phyloP scores from a whole-genome alignment of 805 yeast genomes.

The Nematodospora valgi region DNA sequence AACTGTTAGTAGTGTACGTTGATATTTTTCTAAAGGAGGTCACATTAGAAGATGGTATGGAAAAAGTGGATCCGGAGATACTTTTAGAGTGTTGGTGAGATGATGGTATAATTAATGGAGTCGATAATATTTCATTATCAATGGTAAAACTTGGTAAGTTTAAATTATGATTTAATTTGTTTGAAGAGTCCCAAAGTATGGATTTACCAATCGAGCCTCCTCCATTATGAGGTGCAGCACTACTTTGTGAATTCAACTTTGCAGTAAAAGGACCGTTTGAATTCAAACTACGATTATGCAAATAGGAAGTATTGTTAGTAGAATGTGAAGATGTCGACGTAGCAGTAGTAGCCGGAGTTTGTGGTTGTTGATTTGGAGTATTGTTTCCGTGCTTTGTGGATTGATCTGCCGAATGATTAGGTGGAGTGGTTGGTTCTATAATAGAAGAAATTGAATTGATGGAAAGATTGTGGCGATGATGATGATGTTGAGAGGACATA shows the following conservation, averaged over 20 bases:
- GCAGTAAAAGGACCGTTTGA: background rate
- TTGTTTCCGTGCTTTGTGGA: background rate
- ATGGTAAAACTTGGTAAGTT: conserved; percentile 26
- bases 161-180: conserved; percentile 22
- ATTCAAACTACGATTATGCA: conserved; percentile 7
- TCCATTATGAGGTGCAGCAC: too few species aligned
- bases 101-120: conserved; percentile 7
- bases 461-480: conserved; percentile 33
- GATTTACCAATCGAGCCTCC: too few species aligned
- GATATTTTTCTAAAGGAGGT: background rate
- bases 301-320: conserved; percentile 1
- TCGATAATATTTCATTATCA: conserved; percentile 13
- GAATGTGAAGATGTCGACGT: conserved; percentile 7
- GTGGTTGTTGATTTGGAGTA: background rate
- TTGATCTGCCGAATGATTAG: conserved; percentile 13
- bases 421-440: conserved; percentile 53
- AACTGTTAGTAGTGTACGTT: background rate
- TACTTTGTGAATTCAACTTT: background rate
- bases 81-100: conserved; percentile 1
- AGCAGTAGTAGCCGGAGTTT: conserved; percentile 8
- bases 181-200: conserved; percentile 27
- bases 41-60: background rate
- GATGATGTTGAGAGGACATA: too few species aligned
- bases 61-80: conserved; percentile 2
- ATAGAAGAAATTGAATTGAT: conserved; percentile 43